These are phyloP conservation scores for Pelargonium nanum DNA, from an alignment of 345 rosid genomes.

Conservation along the genomic window DNA sequence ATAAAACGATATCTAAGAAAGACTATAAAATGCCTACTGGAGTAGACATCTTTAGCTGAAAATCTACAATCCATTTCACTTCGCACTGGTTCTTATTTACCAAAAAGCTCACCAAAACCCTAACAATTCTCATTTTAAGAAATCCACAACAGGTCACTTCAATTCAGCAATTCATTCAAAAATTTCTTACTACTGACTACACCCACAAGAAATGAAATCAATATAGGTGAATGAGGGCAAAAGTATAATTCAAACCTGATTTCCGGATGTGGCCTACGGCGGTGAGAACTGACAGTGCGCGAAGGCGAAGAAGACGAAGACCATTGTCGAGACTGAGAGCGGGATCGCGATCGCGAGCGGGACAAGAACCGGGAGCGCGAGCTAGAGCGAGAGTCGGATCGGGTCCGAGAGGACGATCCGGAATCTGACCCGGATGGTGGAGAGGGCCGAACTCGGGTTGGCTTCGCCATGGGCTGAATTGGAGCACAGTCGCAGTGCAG, in stretches of 20 bases:
- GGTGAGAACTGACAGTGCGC: slow-evolving; percentile 40
- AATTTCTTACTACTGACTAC: neutral
- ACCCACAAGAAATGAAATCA: neutral
- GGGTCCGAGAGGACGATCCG: slow-evolving; percentile 14
- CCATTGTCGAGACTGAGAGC: slow-evolving; percentile 36
- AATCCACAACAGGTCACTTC: neutral
- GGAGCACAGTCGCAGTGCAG: too few species aligned
- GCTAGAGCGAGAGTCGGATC: slow-evolving; percentile 41
- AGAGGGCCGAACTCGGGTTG: slow-evolving; percentile 58
- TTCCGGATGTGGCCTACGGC: slow-evolving; percentile 38
- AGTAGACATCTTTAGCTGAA: too few species aligned
- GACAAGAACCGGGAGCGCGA: slow-evolving; percentile 27
- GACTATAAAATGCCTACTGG: too few species aligned
- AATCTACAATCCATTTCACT: too few species aligned
- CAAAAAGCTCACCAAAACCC: too few species aligned
- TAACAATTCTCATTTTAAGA: neutral
- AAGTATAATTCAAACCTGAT: neutral
- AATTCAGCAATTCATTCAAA: neutral
- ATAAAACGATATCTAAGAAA: too few species aligned
- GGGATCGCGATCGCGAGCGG: slow-evolving; percentile 38
- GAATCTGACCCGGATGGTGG: slow-evolving; percentile 39
- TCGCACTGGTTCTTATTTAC: too few species aligned
- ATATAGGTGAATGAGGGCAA: neutral
- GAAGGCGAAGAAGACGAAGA: slow-evolving; percentile 74
- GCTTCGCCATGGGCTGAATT: slow-evolving; percentile 64